Percentiles rank a stretch among this genome's conserved stretches.
phyloP scores from a whole-genome alignment of 1,139 yeast species.

The Nakaseomyces bracarensis region DNA sequence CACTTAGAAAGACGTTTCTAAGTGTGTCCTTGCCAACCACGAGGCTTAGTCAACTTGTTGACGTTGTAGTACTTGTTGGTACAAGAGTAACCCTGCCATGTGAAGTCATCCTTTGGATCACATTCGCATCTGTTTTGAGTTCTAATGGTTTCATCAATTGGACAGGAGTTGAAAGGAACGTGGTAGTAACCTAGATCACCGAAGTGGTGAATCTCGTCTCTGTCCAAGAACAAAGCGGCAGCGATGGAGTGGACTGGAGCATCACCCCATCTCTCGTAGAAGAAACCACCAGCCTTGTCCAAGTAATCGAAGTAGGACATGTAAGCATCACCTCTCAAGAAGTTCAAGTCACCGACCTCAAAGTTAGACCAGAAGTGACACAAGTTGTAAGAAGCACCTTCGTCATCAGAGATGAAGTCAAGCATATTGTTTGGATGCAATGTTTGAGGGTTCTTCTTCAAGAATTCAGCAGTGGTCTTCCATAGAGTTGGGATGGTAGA shows the following conservation, averaged over 20 bases:
- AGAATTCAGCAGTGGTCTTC: conserved; percentile 48
- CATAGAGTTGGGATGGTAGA: conserved; percentile 55
- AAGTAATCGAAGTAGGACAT: conserved; percentile 58
- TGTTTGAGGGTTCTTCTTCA: conserved; percentile 41
- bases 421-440: conserved; percentile 44
- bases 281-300: conserved; percentile 78
- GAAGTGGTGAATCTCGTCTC: conserved; percentile 64
- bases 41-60: conserved; percentile 56
- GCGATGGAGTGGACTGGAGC: conserved; percentile 89
- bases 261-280: conserved; percentile 95
- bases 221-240: conserved; percentile 60
- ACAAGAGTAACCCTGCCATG: conserved; percentile 84
- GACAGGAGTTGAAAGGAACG: conserved; percentile 77
- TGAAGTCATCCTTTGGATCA: conserved; percentile 66
- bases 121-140: conserved; percentile 56
- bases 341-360: conserved; percentile 70
- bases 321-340: conserved; percentile 67
- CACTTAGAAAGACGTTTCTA: too few species aligned
- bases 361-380: conserved; percentile 95
- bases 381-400: conserved; percentile 59
- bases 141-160: conserved; percentile 53
- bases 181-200: conserved; percentile 80
- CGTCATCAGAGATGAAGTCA: conserved; percentile 62
- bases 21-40: conserved; percentile 63
- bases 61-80: conserved; percentile 62